Conservation (phyloP, 805 yeast species). For the Saccharomycopsis olivae region DNA sequence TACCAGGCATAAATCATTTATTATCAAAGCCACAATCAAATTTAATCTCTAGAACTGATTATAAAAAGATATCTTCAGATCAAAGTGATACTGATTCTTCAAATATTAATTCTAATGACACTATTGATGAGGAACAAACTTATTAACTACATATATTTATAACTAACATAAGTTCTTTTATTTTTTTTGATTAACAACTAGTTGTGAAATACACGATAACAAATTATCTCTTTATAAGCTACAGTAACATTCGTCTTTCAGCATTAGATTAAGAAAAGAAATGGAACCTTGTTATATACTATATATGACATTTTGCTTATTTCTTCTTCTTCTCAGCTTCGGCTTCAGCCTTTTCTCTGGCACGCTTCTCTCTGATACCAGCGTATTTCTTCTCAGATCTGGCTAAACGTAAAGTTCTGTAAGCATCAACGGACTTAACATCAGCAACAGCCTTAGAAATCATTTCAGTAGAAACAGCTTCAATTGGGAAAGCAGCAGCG, state of each 20-base stretch:
- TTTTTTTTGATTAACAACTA: no score
- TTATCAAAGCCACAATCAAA: background rate
- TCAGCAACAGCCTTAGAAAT: slow-evolving; percentile 78
- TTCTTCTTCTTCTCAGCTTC: slow-evolving; percentile 99
- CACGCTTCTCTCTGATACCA: slow-evolving; percentile 98
- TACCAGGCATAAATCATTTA: slow-evolving; percentile 13
- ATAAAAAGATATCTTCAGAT: background rate
- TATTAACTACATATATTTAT: slow-evolving; percentile 1
- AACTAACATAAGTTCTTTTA: no score
- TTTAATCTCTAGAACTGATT: background rate
- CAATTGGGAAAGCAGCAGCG: slow-evolving; percentile 85
- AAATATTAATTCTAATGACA: slow-evolving; percentile 14
- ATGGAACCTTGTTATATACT: no score
- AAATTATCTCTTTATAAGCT: no score
- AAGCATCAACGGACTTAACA: slow-evolving; percentile 68
- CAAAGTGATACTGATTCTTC: background rate
- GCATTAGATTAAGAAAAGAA: no score
- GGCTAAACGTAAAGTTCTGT: slow-evolving; percentile 90
- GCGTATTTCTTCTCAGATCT: slow-evolving; percentile 87
- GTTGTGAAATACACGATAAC: no score
- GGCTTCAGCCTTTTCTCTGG: slow-evolving; percentile 95
- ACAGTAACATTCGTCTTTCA: no score
- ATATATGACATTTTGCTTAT: no score
- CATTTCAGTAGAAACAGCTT: slow-evolving; percentile 60
- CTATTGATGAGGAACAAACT: slow-evolving; percentile 15